Base-by-base conservation (phyloP, 257 asterid species). In the Ballota nigra region DNA sequence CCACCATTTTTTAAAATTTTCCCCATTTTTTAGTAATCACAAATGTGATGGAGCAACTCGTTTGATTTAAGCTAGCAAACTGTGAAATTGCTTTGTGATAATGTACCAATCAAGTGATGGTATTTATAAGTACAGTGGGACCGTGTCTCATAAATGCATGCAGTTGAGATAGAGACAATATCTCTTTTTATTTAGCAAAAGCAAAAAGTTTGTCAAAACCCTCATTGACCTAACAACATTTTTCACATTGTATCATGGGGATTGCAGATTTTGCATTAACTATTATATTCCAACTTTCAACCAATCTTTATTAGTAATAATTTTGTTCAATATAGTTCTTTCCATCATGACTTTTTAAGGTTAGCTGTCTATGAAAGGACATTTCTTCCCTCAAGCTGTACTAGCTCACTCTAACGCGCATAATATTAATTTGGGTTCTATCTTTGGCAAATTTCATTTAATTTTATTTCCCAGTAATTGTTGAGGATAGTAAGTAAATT, bases 81-180 rank as follows among this genome's bases (percentile, higher is more conserved):
- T n/a, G 66, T 31, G 11, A 18, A 28, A 58, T 60, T 40, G 33
- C 0, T 18, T 26, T 70, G 63, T 33, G 15, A 2, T n/a, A n/a
- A 63, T 56, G 20, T 49, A 70, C 28, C 19, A n/a, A 28, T 15
- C 28, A 31, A 23, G 11, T 3, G 24, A 51, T 12, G 34, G 43
- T 56, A 75, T 79, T 36, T 71, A 84, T 79, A 82, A 71, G 57
- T 11, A 47, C n/a, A 38, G 57, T 15, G 16, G 70, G 62, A 62
- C 63, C 12, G 63, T 12, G 68, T 6, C 23, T 66, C 84, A 75
- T 84, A 71, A 84, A 82, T 82, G 82, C 85, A 77, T 79, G 81
- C 78, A 81, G 88, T 84, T 84, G 88, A 63, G 78, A 51, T 12
- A 24, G 75, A 47, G 76, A 76, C 79, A 63, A 22, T 1, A n/a